Evolutionary conservation across 371 early-diverging fungal genomes (phyloP).

Genomic region (Zopfochytrium polystomum): DNA sequence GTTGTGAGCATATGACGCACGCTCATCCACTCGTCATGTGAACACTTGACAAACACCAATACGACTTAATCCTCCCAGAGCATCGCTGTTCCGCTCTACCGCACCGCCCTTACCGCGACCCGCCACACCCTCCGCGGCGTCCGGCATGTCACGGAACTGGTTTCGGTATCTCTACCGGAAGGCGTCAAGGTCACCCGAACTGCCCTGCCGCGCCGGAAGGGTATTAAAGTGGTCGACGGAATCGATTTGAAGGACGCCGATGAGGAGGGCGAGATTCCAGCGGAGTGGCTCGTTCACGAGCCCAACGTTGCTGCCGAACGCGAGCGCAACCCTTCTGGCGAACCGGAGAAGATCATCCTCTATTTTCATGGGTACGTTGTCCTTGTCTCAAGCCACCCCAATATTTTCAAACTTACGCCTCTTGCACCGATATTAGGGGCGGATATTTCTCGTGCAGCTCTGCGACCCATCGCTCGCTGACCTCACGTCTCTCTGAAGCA

Average conservation of each 20-base stretch:
- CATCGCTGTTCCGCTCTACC: constrained; percentile 24
- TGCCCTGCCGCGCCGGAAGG: constrained; percentile 11
- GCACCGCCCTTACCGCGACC: constrained; percentile 18
- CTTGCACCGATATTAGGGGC: no score
- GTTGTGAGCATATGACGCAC: no score
- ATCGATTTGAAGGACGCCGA: constrained; percentile 10
- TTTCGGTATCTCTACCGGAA: constrained; percentile 14
- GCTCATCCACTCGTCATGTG: no score
- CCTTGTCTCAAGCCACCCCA: not conserved
- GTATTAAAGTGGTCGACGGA: constrained; percentile 16
- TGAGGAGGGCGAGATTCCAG: constrained; percentile 11
- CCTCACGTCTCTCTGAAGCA: constrained; percentile 14
- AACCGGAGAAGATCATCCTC: constrained; percentile 32
- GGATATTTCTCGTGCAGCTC: constrained; percentile 54
- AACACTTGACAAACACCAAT: no score
- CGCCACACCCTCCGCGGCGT: constrained; percentile 8
- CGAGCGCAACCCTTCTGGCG: constrained; percentile 1
- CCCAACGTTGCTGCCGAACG: constrained; percentile 13
- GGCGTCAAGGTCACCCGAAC: constrained; percentile 7
- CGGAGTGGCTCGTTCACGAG: constrained; percentile 25
- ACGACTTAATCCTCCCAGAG: no score
- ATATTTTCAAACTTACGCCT: constrained; percentile 45
- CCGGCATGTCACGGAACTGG: constrained; percentile 14
- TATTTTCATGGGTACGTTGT: constrained; percentile 64
- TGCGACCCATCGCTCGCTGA: constrained; percentile 23